A percentile compares a stretch with the other conserved stretches of the same genome.
phyloP scores from a whole-genome alignment of 495 filamentous ascomycete genomes.

The Hapsidospora chrysogenum region DNA sequence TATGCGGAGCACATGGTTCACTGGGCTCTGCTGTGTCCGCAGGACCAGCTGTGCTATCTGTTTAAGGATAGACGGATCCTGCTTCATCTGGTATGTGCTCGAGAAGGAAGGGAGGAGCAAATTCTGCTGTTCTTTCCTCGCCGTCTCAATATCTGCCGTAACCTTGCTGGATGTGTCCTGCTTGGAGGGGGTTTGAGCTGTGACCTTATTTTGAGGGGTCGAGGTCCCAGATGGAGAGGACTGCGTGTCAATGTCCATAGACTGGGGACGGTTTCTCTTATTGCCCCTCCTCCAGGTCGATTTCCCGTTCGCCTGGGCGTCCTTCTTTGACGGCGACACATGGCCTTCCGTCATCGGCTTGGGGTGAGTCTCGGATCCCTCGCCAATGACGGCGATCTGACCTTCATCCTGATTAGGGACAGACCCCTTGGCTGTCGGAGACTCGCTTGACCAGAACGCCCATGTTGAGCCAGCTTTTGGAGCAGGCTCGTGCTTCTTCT shows the following conservation, averaged over 20 bases:
- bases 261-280: slow-evolving; percentile 30
- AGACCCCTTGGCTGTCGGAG: slow-evolving; percentile 19
- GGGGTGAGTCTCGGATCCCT: slow-evolving; percentile 45
- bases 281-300: slow-evolving; percentile 15
- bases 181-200: slow-evolving; percentile 3
- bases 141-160: slow-evolving; percentile 2
- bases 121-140: slow-evolving; percentile 32
- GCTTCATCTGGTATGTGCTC: slow-evolving; percentile 48
- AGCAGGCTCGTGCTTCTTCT: slow-evolving; percentile 3
- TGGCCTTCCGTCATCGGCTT: slow-evolving; percentile 39
- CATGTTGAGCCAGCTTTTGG: slow-evolving; percentile 49
- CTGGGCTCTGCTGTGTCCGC: slow-evolving; percentile 38
- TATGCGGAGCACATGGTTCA: slow-evolving; percentile 57
- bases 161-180: slow-evolving; percentile 5
- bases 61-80: slow-evolving; percentile 54
- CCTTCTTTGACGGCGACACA: slow-evolving; percentile 23
- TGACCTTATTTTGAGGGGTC: not conserved
- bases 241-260: slow-evolving; percentile 23
- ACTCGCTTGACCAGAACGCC: slow-evolving; percentile 72
- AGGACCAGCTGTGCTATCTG: slow-evolving; percentile 52
- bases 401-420: slow-evolving; percentile 28
- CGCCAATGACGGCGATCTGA: slow-evolving; percentile 52
- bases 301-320: slow-evolving; percentile 11
- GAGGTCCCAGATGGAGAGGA: not conserved
- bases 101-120: slow-evolving; percentile 52